Conservation (phyloP, 257 asterid genomes). For the Capsicum baccatum region DNA sequence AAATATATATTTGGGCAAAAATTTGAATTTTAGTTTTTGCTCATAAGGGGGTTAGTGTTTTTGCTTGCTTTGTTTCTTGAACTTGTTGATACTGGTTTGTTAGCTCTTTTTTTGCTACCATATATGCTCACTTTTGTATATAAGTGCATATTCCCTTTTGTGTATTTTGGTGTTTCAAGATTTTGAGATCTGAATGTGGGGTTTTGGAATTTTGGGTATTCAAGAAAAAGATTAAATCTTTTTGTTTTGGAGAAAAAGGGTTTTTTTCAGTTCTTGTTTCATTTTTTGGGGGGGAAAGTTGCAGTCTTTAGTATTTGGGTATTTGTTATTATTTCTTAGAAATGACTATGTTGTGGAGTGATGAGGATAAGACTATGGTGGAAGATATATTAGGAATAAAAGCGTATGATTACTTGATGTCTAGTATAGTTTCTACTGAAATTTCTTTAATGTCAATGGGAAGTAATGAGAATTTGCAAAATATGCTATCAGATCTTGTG, state of each 20-base stretch:
- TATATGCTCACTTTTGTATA: slow-evolving; percentile 6
- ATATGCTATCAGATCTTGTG: slow-evolving; percentile 88
- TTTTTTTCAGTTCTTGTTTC: slow-evolving; percentile 27
- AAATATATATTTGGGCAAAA: too few relatives aligned
- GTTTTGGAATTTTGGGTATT: slow-evolving; percentile 10
- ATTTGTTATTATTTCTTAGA: not conserved
- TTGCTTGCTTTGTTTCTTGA: not conserved
- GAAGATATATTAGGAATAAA: slow-evolving; percentile 78
- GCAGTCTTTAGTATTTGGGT: slow-evolving; percentile 15
- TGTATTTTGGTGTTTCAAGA: slow-evolving; percentile 18
- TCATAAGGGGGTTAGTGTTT: too few relatives aligned
- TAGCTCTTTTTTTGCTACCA: not conserved
- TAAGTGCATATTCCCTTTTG: not conserved
- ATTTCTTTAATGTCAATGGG: slow-evolving; percentile 74
- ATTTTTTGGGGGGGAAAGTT: not conserved
- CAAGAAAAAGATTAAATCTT: slow-evolving; percentile 5
- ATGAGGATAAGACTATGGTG: slow-evolving; percentile 82
- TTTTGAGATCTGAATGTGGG: slow-evolving; percentile 65
- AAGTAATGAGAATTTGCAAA: slow-evolving; percentile 77
- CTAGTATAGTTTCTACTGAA: slow-evolving; percentile 69
- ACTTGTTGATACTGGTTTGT: slow-evolving; percentile 46
- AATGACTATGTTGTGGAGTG: slow-evolving; percentile 56
- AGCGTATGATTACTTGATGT: slow-evolving; percentile 82
- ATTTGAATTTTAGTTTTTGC: too few relatives aligned
- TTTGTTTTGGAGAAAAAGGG: not conserved